Percentiles rank a stretch among this genome's conserved stretches.
phyloP scores from a whole-genome alignment of 2,329 filamentous ascomycete species.

The Colletotrichum magnum region DNA sequence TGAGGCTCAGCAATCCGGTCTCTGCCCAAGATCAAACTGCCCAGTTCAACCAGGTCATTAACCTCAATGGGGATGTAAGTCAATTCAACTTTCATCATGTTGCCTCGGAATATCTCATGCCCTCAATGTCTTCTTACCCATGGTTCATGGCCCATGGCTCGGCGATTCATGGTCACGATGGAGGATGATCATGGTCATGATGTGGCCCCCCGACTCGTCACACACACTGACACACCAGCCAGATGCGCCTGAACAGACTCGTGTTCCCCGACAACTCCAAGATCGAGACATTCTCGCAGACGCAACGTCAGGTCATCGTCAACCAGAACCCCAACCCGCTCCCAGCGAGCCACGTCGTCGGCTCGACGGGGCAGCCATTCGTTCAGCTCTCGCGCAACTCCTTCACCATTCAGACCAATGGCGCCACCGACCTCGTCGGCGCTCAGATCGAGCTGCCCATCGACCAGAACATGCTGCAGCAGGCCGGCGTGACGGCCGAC shows the following conservation, averaged over 20 bases:
- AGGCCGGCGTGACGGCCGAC: conserved; percentile 42
- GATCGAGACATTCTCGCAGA: conserved; percentile 44
- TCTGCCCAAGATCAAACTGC: conserved; percentile 38
- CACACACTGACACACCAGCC: conserved; percentile 7
- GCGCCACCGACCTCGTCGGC: conserved; percentile 43
- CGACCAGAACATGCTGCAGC: conserved; percentile 39
- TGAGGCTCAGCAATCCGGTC: conserved; percentile 36
- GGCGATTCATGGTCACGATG: background rate
- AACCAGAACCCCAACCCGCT: conserved; percentile 44
- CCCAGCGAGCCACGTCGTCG: conserved; percentile 43
- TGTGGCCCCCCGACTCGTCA: background rate
- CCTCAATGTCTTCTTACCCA: background rate
- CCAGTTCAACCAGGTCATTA: conserved; percentile 44
- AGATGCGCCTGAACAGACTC: conserved; percentile 43
- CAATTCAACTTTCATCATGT: background rate
- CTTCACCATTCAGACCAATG: conserved; percentile 43
- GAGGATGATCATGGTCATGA: background rate
- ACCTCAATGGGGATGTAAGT: conserved; percentile 44
- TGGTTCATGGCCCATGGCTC: background rate
- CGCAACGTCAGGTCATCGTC: conserved; percentile 43
- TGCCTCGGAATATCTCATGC: background rate
- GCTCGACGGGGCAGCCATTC: conserved; percentile 44
- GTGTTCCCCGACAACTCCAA: conserved; percentile 43
- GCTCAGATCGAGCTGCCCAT: conserved; percentile 44
- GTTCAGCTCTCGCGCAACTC: conserved; percentile 43